Evolutionary conservation across 2,329 filamentous ascomycete species (phyloP), one percentile per base, ranked within the genome.

Genomic region (Sporothrix mexicana): DNA sequence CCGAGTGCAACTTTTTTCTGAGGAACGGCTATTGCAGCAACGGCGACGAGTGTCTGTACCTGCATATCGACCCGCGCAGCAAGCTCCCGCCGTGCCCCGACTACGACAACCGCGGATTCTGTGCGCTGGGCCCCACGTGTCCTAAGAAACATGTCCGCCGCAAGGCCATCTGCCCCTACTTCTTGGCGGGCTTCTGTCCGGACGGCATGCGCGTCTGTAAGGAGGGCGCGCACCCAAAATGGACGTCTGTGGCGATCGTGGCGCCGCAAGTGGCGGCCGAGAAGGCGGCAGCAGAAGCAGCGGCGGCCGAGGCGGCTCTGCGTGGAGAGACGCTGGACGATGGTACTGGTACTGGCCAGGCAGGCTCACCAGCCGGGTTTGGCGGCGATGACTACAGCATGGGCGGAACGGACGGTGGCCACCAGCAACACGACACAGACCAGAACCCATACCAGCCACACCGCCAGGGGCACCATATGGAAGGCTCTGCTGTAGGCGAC

Each of bases 1-100:
- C 96, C 75, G 96, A 98, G 84, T 99, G 96, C 84, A 97, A 97
- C 79, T 97, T 97, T 83, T 98, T 95, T 83, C 91, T 94, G 73
- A 89, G 94, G 74, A 97, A 96, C 80, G 94, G 94, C 72, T 98
- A 97, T 81, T 99, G 96, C 84, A 93, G 93, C 75, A 97, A 98
- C 83, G 96, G 95, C 77, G 95, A 98, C 82, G 96, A 99, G 83
- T 99, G 96, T 79, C 86, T 97, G 5, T 97, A 97, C 81, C 90
- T 97, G 64, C 94, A 97, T 83, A 92, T 97, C 78, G 93, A 96
- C 78, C 92, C 94, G 68, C 88, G 93, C 80, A 90, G 92, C 74
- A 91, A 93, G 79, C 85, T 93, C 77, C 93, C 90, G 36, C 90
- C 93, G 0, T 97, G 94, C 78, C 93, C 94, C 76, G 93, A 97